phyloP scores from a whole-genome alignment of 164 flowering plant genomes.

The Umbilicus rupestris region DNA sequence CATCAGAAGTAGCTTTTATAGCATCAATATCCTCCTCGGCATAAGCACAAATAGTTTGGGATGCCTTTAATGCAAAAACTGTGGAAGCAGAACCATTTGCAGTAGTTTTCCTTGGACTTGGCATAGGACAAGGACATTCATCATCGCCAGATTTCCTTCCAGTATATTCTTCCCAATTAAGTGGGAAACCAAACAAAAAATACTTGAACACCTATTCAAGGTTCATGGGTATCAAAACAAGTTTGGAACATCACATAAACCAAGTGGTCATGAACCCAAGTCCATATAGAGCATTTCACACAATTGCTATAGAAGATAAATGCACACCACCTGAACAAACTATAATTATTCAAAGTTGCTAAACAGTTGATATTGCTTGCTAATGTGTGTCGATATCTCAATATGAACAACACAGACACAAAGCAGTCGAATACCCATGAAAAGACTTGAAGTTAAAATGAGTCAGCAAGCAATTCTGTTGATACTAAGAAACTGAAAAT shows the following conservation, averaged over 20 bases:
- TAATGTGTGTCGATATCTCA: neutral
- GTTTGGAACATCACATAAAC: neutral
- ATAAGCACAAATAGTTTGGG: neutral
- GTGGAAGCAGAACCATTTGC: neutral
- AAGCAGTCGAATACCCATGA: neutral
- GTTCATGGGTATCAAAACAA: neutral
- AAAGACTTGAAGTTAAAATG: neutral
- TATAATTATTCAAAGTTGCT: neutral
- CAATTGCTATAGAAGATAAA: neutral
- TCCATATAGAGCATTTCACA: neutral
- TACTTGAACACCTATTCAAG: neutral
- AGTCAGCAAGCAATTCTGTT: neutral
- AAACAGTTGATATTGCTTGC: neutral
- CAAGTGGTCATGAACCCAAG: neutral
- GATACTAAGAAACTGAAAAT: neutral
- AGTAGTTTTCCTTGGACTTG: neutral
- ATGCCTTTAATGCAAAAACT: neutral
- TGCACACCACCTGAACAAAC: neutral
- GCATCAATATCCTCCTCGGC: neutral
- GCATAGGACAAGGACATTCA: neutral
- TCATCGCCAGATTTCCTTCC: neutral
- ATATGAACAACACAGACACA: neutral
- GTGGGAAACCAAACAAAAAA: constrained; percentile 3
- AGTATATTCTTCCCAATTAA: constrained; percentile 8
- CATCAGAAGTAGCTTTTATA: neutral